phyloP scores from a whole-genome alignment of 2,329 filamentous ascomycete genomes.

The Huntiella omanensis region DNA sequence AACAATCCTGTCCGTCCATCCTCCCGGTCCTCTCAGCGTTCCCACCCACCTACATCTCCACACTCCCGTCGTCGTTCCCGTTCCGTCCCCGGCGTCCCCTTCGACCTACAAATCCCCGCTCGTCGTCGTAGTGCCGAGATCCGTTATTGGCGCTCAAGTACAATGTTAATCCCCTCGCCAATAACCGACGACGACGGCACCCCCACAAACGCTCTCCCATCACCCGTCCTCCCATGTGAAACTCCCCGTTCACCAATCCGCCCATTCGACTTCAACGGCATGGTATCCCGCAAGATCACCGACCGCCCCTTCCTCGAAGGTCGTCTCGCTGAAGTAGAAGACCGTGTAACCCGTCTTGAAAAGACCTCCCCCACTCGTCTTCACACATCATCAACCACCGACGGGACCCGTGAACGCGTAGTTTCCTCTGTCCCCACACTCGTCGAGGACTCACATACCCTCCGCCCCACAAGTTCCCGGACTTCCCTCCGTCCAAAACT shows the following conservation, averaged over 20 bases:
- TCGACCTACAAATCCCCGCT: slow-evolving; percentile 14
- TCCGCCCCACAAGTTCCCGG: not conserved
- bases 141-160: slow-evolving; percentile 41
- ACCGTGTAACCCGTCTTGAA: slow-evolving; percentile 33
- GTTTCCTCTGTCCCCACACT: no score
- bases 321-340: slow-evolving; percentile 32
- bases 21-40: no score
- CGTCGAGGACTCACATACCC: not conserved
- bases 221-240: no score
- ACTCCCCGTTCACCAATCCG: slow-evolving; percentile 24
- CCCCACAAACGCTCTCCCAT: no score
- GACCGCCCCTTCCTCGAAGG: slow-evolving; percentile 34
- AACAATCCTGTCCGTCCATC: no score
- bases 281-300: slow-evolving; percentile 36
- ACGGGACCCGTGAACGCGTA: no score
- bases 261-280: slow-evolving; percentile 35
- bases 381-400: not conserved
- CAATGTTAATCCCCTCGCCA: slow-evolving; percentile 14
- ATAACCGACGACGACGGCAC: not conserved
- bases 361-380: slow-evolving; percentile 25
- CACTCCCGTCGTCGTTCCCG: slow-evolving; percentile 32
- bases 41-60: no score
- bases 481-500: not conserved
- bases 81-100: slow-evolving; percentile 36
- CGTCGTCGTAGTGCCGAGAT: slow-evolving; percentile 45